Conservation (phyloP, 805 yeast genomes). For the Ogataea chonburiensis region DNA sequence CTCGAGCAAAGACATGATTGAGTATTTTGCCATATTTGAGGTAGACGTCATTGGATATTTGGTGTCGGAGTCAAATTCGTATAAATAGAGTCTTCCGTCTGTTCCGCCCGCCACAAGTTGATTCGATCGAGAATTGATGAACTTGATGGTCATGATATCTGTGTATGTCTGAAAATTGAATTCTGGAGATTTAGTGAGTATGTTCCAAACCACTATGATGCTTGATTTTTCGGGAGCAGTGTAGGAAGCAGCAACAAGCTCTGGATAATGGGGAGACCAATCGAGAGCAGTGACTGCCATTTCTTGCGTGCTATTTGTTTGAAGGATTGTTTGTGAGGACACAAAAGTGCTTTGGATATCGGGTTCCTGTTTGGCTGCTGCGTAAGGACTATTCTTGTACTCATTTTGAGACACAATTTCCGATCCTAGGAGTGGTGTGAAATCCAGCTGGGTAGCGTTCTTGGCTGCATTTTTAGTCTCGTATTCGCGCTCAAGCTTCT, state of each 20-base stretch:
- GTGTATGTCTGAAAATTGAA: constrained; percentile 42
- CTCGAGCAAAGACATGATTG: constrained; percentile 26
- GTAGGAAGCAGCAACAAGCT: constrained; percentile 30
- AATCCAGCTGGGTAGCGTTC: constrained; percentile 1
- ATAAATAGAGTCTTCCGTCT: constrained; percentile 50
- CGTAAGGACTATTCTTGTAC: constrained; percentile 30
- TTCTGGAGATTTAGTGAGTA: constrained; percentile 30
- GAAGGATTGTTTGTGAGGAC: constrained; percentile 2
- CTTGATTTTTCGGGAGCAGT: constrained; percentile 13
- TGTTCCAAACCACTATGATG: constrained; percentile 32
- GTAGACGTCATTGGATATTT: constrained; percentile 26
- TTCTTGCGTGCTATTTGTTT: constrained; percentile 8
- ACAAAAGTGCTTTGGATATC: constrained; percentile 7
- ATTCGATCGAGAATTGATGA: constrained; percentile 39
- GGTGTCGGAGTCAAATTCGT: constrained; percentile 43
- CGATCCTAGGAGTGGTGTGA: constrained; percentile 4
- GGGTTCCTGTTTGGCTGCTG: constrained; percentile 8
- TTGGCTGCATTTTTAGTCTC: constrained; percentile 9
- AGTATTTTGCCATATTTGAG: constrained; percentile 6
- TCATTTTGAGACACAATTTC: constrained; percentile 16
- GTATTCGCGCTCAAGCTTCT: constrained; percentile 10
- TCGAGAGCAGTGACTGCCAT: constrained; percentile 30
- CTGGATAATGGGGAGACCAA: constrained; percentile 31
- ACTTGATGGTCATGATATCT: constrained; percentile 38
- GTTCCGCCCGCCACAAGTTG: constrained; percentile 48